phyloP scores from a whole-genome alignment of 1,284 basidiomycete genomes.

The Gomphus sp. region DNA sequence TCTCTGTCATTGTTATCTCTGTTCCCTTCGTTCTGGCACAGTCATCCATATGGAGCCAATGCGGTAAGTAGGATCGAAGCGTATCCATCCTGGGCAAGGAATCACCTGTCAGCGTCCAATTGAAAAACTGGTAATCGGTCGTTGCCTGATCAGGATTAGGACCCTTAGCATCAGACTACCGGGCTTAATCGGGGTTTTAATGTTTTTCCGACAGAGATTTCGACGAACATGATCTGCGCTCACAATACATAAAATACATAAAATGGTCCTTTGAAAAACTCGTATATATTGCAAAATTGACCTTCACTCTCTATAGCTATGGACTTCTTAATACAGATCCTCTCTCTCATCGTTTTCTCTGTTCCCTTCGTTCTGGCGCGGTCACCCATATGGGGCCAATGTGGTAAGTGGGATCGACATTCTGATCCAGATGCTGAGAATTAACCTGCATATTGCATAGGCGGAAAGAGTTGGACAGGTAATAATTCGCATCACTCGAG shows the following conservation, averaged over 20 bases:
- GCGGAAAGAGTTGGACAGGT: conserved; percentile 27
- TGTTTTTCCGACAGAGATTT: too few species aligned
- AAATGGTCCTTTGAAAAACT: too few species aligned
- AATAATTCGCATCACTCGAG: background rate
- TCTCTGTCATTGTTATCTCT: background rate
- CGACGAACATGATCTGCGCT: too few species aligned
- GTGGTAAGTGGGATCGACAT: conserved; percentile 15
- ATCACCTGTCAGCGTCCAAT: too few species aligned
- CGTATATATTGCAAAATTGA: too few species aligned
- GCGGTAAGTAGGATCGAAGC: conserved; percentile 15
- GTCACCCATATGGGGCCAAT: conserved; percentile 25
- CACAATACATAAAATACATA: too few species aligned
- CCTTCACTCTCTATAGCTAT: background rate
- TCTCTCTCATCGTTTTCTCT: background rate
- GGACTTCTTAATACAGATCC: background rate
- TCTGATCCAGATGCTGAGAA: background rate
- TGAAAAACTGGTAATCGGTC: too few species aligned
- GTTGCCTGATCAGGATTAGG: too few species aligned
- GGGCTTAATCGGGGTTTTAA: too few species aligned
- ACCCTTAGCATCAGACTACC: too few species aligned
- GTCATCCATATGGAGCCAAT: conserved; percentile 25
- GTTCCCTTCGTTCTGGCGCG: conserved; percentile 22
- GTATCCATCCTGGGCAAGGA: too few species aligned
- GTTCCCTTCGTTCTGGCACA: conserved; percentile 22
- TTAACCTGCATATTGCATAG: conserved; percentile 11